Evolutionary conservation across 2,329 filamentous ascomycete genomes (phyloP).

Genomic region (Cercospora sp.): DNA sequence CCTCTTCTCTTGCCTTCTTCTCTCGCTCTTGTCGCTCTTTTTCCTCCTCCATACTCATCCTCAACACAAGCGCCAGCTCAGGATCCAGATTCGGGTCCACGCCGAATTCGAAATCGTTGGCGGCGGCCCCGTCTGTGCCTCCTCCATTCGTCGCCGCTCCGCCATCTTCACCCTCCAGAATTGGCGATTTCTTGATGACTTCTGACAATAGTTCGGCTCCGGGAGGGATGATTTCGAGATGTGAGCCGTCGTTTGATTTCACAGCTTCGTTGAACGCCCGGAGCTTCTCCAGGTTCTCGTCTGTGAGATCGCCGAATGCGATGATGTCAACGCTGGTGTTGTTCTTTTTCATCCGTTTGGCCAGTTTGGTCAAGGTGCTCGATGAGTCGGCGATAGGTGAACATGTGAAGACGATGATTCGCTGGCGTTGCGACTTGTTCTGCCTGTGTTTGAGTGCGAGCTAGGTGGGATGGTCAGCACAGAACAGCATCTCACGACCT

Average conservation of each 20-base stretch:
- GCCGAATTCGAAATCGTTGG: slow-evolving; percentile 77
- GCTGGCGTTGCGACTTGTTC: slow-evolving; percentile 94
- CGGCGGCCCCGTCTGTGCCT: slow-evolving; percentile 47
- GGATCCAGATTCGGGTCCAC: slow-evolving; percentile 91
- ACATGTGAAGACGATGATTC: slow-evolving; percentile 96
- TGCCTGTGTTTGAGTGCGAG: slow-evolving; percentile 95
- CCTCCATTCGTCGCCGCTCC: slow-evolving; percentile 55
- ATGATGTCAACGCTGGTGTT: slow-evolving; percentile 93
- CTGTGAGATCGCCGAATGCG: slow-evolving; percentile 88
- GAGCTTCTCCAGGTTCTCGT: slow-evolving; percentile 85
- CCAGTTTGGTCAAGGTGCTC: slow-evolving; percentile 82
- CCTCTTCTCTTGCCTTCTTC: slow-evolving; percentile 67
- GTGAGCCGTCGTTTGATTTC: slow-evolving; percentile 85
- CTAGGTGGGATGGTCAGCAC: slow-evolving; percentile 50
- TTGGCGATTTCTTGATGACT: slow-evolving; percentile 83
- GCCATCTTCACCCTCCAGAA: slow-evolving; percentile 78
- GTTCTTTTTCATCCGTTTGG: slow-evolving; percentile 99
- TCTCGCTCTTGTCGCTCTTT: slow-evolving; percentile 89
- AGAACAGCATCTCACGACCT: slow-evolving; percentile 57
- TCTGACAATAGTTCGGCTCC: slow-evolving; percentile 91
- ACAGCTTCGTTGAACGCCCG: slow-evolving; percentile 91
- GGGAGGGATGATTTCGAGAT: slow-evolving; percentile 86
- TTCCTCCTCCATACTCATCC: slow-evolving; percentile 98
- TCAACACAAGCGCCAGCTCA: slow-evolving; percentile 86
- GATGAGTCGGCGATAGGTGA: slow-evolving; percentile 87